phyloP scores from a whole-genome alignment of 2,329 filamentous ascomycete species.

The Amauroascus niger region DNA sequence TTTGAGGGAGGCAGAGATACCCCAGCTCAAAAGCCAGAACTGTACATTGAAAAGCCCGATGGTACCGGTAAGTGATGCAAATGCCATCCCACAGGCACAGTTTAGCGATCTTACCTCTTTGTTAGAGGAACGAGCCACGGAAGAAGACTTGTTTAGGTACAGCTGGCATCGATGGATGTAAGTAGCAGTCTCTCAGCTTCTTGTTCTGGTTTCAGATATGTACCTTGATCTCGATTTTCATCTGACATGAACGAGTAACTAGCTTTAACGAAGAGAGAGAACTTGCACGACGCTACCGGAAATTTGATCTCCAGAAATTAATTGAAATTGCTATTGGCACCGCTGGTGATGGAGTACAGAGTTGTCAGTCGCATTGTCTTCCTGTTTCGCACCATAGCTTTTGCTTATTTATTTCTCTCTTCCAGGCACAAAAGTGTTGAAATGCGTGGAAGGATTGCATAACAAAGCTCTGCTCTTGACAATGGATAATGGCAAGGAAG shows the following conservation, averaged over 20 bases:
- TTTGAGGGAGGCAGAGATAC: slow-evolving; percentile 6
- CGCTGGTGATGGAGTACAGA: slow-evolving; percentile 22
- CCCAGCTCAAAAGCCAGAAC: slow-evolving; percentile 3
- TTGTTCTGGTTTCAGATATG: not conserved
- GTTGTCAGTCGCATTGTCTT: slow-evolving; percentile 18
- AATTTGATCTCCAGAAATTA: slow-evolving; percentile 25
- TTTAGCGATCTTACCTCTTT: slow-evolving; percentile 1
- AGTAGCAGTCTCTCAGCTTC: too few species aligned
- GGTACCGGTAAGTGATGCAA: not conserved
- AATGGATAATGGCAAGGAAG: slow-evolving; percentile 25
- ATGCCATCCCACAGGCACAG: too few species aligned
- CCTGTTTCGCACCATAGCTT: not conserved
- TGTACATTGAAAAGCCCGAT: not conserved
- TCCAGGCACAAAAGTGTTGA: slow-evolving; percentile 23
- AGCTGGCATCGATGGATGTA: slow-evolving; percentile 23
- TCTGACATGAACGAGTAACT: not conserved
- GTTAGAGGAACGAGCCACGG: slow-evolving; percentile 16
- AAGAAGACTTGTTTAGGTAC: slow-evolving; percentile 22
- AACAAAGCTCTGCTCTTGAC: slow-evolving; percentile 32
- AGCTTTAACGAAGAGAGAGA: slow-evolving; percentile 26
- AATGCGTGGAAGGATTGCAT: slow-evolving; percentile 27
- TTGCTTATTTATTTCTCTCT: not conserved
- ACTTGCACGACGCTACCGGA: slow-evolving; percentile 23
- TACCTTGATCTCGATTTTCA: not conserved
- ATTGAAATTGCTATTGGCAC: slow-evolving; percentile 21